These are phyloP conservation scores for Asterochloris erici DNA, from an alignment of 139 green algal genomes.

Conservation along the genomic window DNA sequence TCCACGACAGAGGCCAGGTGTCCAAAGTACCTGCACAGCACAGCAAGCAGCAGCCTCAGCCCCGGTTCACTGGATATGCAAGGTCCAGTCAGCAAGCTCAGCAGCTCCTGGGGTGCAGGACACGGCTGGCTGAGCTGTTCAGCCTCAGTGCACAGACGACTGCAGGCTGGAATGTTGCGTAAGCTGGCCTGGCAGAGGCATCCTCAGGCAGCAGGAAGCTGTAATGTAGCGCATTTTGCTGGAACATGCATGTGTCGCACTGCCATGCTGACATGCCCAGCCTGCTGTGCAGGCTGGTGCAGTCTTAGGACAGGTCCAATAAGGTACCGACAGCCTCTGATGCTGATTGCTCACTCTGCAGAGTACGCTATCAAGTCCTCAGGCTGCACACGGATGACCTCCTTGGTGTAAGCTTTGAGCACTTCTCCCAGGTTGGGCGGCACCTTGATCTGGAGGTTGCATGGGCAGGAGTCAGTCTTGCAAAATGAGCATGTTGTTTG, in stretches of 20 bases:
- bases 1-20: conserved; percentile 45
- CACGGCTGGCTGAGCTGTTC: background rate
- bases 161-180: background rate
- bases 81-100: background rate
- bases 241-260: background rate
- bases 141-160: background rate
- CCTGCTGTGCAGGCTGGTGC: background rate
- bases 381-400: conserved; percentile 70
- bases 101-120: background rate
- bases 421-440: conserved; percentile 67
- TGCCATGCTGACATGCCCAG: background rate
- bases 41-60: background rate
- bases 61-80: background rate
- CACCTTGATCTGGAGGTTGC: conserved; percentile 65
- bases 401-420: conserved; percentile 79
- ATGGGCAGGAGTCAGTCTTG: conserved; percentile 28
- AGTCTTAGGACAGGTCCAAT: background rate
- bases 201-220: background rate
- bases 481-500: background rate
- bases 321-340: background rate
- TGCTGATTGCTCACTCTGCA: conserved; percentile 43
- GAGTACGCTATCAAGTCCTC: conserved; percentile 64
- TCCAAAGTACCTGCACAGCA: conserved; percentile 60
- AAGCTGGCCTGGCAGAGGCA: too few relatives aligned
- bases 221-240: background rate